Conservation (phyloP, 371 early-diverging fungal species). For the Globomyces sp. region DNA sequence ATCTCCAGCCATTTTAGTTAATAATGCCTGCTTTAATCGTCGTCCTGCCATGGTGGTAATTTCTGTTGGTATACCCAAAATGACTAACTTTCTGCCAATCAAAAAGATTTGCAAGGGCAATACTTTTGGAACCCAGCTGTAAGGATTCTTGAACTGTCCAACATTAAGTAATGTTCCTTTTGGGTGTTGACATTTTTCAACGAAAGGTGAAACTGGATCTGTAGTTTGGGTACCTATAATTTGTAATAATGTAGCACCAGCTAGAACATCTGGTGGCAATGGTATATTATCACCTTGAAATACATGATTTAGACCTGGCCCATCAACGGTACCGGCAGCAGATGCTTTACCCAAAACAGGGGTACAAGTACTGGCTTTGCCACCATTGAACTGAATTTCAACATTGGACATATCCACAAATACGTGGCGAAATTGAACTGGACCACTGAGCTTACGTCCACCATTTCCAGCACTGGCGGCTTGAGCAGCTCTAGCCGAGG, state of each 20-base stretch:
- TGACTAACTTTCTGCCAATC: conserved; percentile 47
- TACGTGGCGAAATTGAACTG: conserved; percentile 35
- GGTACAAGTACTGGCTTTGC: conserved; percentile 33
- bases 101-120: conserved; percentile 55
- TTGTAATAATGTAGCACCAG: conserved; percentile 17
- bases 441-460: conserved; percentile 17
- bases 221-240: conserved; percentile 8
- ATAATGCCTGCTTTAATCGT: conserved; percentile 44
- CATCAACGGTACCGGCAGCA: conserved; percentile 67
- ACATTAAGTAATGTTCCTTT: conserved; percentile 62
- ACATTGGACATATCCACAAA: conserved; percentile 45
- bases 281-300: conserved; percentile 13
- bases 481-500: conserved; percentile 50
- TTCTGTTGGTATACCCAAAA: conserved; percentile 59
- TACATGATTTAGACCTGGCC: conserved; percentile 19
- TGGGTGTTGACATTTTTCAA: conserved; percentile 55
- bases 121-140: conserved; percentile 57
- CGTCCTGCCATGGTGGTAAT: conserved; percentile 69
- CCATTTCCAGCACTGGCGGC: conserved; percentile 39
- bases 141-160: conserved; percentile 52
- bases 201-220: conserved; percentile 25
- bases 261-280: background rate
- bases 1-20: conserved; percentile 36
- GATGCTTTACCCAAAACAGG: conserved; percentile 43
- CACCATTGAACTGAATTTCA: conserved; percentile 18